Evolutionary conservation across 108 stramenopile genomes (phyloP).

Genomic region (Cyclotella sp.): DNA sequence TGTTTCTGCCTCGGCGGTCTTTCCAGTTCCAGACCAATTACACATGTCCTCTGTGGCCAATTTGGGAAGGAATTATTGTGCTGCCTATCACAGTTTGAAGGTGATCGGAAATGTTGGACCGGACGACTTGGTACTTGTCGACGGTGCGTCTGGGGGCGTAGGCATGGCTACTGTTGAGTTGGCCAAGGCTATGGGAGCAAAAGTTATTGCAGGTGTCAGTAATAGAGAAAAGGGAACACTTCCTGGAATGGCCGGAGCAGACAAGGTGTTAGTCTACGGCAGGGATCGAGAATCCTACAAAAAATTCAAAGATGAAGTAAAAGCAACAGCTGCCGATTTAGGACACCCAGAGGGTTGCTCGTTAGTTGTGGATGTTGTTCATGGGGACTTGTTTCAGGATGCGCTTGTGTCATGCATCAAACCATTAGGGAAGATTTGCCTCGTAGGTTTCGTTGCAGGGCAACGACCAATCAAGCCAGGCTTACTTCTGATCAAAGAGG

Average conservation of each 20-base stretch:
- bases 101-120: conserved; percentile 60
- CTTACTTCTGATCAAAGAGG: conserved; percentile 53
- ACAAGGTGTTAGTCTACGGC: conserved; percentile 68
- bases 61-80: conserved; percentile 73
- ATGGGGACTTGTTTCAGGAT: conserved; percentile 70
- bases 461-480: conserved; percentile 74
- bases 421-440: conserved; percentile 71
- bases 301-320: conserved; percentile 59
- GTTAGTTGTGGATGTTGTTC: conserved; percentile 73
- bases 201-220: conserved; percentile 77
- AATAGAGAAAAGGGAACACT: conserved; percentile 41
- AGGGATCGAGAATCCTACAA: conserved; percentile 49
- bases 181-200: conserved; percentile 74
- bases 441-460: conserved; percentile 76
- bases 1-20: conserved; percentile 50
- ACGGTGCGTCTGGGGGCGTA: conserved; percentile 78
- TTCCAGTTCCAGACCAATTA: conserved; percentile 53
- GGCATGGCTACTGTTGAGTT: conserved; percentile 83
- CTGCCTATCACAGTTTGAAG: conserved; percentile 71
- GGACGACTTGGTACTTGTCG: conserved; percentile 64
- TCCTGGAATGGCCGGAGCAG: conserved; percentile 59
- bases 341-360: conserved; percentile 67
- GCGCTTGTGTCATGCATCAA: conserved; percentile 58
- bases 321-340: conserved; percentile 40
- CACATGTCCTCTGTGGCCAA: conserved; percentile 61